Evolutionary conservation across 192 early-diverging fungal genomes (phyloP), one percentile per base, ranked within the genome.

Genomic region (Linnemannia zychae): DNA sequence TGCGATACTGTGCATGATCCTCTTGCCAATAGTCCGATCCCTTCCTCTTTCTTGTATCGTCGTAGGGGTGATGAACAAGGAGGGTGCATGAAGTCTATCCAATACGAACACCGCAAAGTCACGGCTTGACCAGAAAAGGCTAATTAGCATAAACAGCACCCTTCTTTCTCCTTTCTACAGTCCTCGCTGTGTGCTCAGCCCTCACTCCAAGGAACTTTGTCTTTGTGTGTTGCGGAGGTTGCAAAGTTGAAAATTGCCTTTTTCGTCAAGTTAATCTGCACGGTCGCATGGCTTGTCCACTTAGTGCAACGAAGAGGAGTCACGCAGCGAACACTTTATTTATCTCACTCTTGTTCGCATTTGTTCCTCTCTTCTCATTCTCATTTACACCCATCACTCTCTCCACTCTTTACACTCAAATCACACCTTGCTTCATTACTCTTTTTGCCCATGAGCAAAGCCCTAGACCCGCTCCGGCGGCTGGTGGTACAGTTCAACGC

Each of bases 401-500:
- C 48, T 49, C 52, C 31, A 20, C 40, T 57, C 47, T 33, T 22
- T 70, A 17, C 67, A 0, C 50, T 52, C 50, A 24, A 37, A 2
- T 16, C n/a, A 24, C 24, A 36, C 24, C 38, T 33, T 16, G 16
- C 47, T 57, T 57, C 36, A 33, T 15, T 37, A 31, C 38, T 76
- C 15, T 13, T 72, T 49, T 69, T 37, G 69, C 72, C 53, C 36
- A 79, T 85, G 83, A 85, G 77, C 71, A 85, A 85, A 68, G 77
- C 83, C 69, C 72, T 85, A 67, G 83, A 85, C 50, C 83, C 83
- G 74, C 83, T 85, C 28, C 72, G 77, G 74, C 77, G 83, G 77
- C 83, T 85, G 83, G 78, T 85, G 77, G 83, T 78, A 28, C 77
- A 78, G 77, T 85, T 85, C 71, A 85, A 85, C 57, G 83, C 83